Base-by-base conservation (phyloP, 306 rosid genomes). In the Lotus japonicus region DNA sequence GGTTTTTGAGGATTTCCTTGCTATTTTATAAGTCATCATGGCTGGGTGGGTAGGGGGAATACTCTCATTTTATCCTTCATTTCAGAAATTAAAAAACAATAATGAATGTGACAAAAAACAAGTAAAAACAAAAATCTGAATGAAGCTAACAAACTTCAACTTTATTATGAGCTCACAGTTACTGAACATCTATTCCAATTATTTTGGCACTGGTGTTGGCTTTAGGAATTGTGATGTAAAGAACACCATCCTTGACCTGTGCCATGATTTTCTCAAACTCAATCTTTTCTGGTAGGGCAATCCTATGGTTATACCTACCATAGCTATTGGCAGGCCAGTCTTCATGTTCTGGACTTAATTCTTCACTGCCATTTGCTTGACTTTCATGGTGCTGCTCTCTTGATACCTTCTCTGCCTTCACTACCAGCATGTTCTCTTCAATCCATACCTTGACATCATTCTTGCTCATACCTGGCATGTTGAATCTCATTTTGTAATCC, bases 361-460 rank as follows among this genome's bases (percentile, higher is more conserved):
- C 49, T 48, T 38, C 75, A 44, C 7, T 15, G 14, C 28, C 43
- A 36, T 71, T 65, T 65, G 9, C 59, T 64, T 65, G 70, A 58
- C 31, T 71, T 31, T 72, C 70, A 58, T 72, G 74, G 7, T 33
- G 36, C 36, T 31, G 8, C 39, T 50, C 58, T 11, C 4, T 43
- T 0, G 16, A 28, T 42, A n/a, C 52, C 18, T 78, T 66, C 73
- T 78, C 82, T 43, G 82, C 78, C 31, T 78, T 72, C 53, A 66
- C 78, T 9, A 72, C 75, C 58, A 78, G 69, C 78, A 72, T 51
- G 18, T 66, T 66, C 74, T 72, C 71, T 72, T 66, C 82, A 66
- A 78, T 49, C 75, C 79, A 78, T 15, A 78, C 49, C 78, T 72
- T 66, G 57, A 72, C 79, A 73, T 78, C 82, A 21, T 72, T 72